Base-by-base conservation (phyloP, 2,329 filamentous ascomycete species). In the Delphinella strobiligena region DNA sequence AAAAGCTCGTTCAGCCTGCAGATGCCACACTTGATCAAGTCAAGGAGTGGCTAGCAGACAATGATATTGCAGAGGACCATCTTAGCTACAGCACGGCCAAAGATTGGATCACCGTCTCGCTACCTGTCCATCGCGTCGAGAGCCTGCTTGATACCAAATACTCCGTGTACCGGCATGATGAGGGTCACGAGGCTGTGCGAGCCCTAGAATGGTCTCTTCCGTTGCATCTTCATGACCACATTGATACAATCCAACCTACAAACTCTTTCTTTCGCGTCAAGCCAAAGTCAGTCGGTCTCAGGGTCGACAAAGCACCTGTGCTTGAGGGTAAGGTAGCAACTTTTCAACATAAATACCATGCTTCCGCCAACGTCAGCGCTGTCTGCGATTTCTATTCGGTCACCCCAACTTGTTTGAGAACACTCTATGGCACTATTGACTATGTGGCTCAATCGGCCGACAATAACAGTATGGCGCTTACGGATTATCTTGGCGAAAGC, bases 201-300 rank as follows among this genome's bases (percentile, higher is more conserved):
- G 65, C 74, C 0, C 66, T 69, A 1, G 56, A 62, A 31, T 78
- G 74, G 73, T 76, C 72, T 32, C 64, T 79, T 4, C 74, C 74
- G 12, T 51, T 49, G 24, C 68, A 77, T 49, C 61, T 78, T 4
- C 72, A 77, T 49, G 61, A 65, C 36, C 72, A 74, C 49, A 69
- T 78, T 45, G 71, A 76, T 49, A 66, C 70, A 10, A 69, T 78
- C 18, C 73, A 78, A 51, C 74, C 74, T 2, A 78, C 74, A 1
- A 77, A 67, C 36, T 72, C 72, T 0, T 78, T 78, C 60, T 70
- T 73, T 53, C 63, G 65, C 49, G 61, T 48, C 49, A 49, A 24
- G 43, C 51, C 29, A 47, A 55, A 47, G 38, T 19, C 41, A 16
- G 22, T 40, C 5, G 37, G 40, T 1, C 33, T 59, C n/a, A 44